These are phyloP conservation scores for Annulohypoxylon truncatum DNA, from an alignment of 2,329 filamentous ascomycete genomes.

Conservation along the genomic window DNA sequence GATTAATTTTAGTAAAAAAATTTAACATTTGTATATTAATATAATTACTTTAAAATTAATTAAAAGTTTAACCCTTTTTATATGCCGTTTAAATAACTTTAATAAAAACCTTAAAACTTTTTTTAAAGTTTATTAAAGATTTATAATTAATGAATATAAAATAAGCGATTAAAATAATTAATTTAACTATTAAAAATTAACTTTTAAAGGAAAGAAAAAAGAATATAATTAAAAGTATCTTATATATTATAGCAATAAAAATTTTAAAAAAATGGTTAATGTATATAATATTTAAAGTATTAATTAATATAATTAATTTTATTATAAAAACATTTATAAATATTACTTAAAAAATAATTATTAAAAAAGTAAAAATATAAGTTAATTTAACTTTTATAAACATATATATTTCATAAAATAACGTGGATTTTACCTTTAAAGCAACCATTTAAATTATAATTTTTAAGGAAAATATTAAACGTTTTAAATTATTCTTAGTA, in stretches of 20 bases:
- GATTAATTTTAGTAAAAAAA: neutral
- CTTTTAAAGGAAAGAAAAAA: constrained; percentile 6
- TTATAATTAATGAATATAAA: constrained; percentile 2
- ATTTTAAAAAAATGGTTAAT: too few relatives aligned
- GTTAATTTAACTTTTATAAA: neutral
- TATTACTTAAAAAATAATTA: constrained; percentile 2
- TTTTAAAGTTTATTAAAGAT: neutral
- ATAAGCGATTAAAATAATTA: constrained; percentile 1
- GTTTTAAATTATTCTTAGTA: constrained; percentile 8
- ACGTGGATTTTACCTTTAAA: neutral
- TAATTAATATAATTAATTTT: constrained; percentile 7
- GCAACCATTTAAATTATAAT: constrained; percentile 4
- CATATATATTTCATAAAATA: constrained; percentile 1
- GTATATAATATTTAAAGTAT: constrained; percentile 10
- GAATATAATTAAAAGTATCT: constrained; percentile 2
- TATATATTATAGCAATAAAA: constrained; percentile 4
- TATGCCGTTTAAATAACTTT: too few relatives aligned
- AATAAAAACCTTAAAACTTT: too few relatives aligned
- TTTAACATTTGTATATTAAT: constrained; percentile 3
- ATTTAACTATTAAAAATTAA: constrained; percentile 10
- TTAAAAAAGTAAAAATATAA: neutral
- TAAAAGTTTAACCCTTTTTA: neutral
- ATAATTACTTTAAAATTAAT: neutral
- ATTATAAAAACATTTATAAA: neutral
- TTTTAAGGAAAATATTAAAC: constrained; percentile 4